phyloP scores from a whole-genome alignment of 1,284 basidiomycete genomes.

The Farysia itapuensis region DNA sequence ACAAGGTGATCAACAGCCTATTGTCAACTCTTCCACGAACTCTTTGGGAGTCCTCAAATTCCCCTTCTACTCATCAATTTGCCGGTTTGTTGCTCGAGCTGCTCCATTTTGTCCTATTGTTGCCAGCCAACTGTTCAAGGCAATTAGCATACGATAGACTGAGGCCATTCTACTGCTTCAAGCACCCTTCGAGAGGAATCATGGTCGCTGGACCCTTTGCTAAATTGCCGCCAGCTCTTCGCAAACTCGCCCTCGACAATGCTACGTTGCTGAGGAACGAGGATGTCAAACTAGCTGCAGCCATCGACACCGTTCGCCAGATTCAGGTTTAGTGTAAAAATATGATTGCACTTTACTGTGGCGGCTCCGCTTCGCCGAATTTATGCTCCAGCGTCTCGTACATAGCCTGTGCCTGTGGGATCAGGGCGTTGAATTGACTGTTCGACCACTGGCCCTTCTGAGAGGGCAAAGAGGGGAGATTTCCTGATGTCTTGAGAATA shows the following conservation, averaged over 20 bases:
- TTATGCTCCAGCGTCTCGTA: conserved; percentile 29
- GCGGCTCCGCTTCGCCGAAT: conserved; percentile 4
- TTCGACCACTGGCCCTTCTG: conserved; percentile 37
- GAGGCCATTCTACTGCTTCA: conserved; percentile 28
- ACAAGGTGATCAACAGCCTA: conserved; percentile 8
- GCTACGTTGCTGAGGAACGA: conserved; percentile 4
- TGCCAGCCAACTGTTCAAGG: conserved; percentile 4
- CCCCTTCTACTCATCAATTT: conserved; percentile 3
- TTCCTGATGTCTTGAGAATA: conserved; percentile 33
- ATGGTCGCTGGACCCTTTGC: conserved; percentile 15
- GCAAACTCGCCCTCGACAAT: conserved; percentile 24
- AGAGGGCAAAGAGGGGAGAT: conserved; percentile 23
- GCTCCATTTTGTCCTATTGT: conserved; percentile 20
- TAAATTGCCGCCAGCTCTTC: conserved; percentile 5
- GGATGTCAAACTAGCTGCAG: conserved; percentile 14
- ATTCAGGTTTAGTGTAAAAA: too few relatives aligned
- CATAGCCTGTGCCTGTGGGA: conserved; percentile 33
- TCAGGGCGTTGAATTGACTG: conserved; percentile 28
- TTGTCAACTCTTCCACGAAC: conserved; percentile 16
- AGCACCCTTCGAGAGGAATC: conserved; percentile 19
- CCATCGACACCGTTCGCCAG: too few relatives aligned
- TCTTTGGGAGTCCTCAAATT: conserved; percentile 19
- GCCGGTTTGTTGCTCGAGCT: conserved; percentile 18
- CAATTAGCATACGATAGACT: conserved; percentile 11
- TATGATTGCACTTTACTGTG: too few relatives aligned